Base-by-base conservation (phyloP, 495 filamentous ascomycete species). In the Hypoxylon subgilvum region DNA sequence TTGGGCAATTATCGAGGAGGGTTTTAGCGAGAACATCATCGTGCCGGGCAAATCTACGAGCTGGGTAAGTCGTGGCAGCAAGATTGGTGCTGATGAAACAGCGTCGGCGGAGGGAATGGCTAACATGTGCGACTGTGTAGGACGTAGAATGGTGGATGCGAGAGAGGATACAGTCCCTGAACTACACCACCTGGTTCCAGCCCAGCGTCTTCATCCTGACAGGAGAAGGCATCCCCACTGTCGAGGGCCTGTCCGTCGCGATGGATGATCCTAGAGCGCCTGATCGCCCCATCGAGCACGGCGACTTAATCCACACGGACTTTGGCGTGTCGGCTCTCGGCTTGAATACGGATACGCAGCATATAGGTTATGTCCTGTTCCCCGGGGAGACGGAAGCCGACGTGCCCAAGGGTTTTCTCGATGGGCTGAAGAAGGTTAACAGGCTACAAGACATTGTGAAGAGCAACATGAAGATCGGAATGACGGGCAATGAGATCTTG, bases 121-220 rank as follows among this genome's bases (percentile, higher is more conserved):
- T 67, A 30, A 49, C 14, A 41, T 28, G 21, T 17, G 9, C 17
- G n/a, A 16, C 32, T 13, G 14, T n/a, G 3, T 16, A 76, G 72
- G 77, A 80, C 41, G 61, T 80, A 1, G 76, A 78, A 50, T 80
- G 77, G 77, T 77, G 71, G 72, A 66, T 79, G 52, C 74, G 76
- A 16, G 72, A 74, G 13, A 75, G 67, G 42, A 68, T 80, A 23
- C 76, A 74, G 52, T 67, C 67, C 4, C 50, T 75, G 36, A 80
- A 80, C 56, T 80, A 78, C 61, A 78, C 72, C 1, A 78, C 77
- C 6, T 80, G 77, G 77, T 78, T 78, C 48, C 74, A 76, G 14
- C 76, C 77, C 6, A 60, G 65, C 56, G 75, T 79, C 6, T 72
- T 45, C 36, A 74, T 79, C 52, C 44, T 77, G 27, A 67, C 52